Evolutionary conservation across 371 early-diverging fungal species (phyloP).

Genomic region (Basidiobolus heterosporus): DNA sequence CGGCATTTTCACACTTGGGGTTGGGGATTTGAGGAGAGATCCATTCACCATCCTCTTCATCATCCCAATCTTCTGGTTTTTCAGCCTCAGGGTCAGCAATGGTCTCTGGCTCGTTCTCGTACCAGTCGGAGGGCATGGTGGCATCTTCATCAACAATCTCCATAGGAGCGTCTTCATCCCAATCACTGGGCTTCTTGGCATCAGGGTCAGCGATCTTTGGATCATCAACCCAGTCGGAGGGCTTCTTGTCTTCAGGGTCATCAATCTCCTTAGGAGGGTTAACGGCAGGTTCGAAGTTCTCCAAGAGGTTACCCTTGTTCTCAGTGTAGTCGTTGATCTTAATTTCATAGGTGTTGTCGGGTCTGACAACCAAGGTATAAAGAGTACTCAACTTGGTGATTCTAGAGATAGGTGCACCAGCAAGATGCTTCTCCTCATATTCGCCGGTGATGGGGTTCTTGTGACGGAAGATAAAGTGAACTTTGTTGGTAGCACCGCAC

Average conservation of each 20-base stretch:
- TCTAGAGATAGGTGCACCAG: slow-evolving; percentile 41
- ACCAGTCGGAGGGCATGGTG: slow-evolving; percentile 84
- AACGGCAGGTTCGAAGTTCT: slow-evolving; percentile 56
- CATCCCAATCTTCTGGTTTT: slow-evolving; percentile 92
- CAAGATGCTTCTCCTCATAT: slow-evolving; percentile 36
- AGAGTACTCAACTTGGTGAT: slow-evolving; percentile 52
- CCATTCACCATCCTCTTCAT: slow-evolving; percentile 81
- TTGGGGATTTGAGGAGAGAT: slow-evolving; percentile 55
- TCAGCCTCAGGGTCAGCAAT: slow-evolving; percentile 73
- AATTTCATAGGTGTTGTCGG: slow-evolving; percentile 80
- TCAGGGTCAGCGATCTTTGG: slow-evolving; percentile 73
- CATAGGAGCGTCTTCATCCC: slow-evolving; percentile 53
- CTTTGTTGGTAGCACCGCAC: slow-evolving; percentile 85
- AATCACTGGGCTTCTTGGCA: slow-evolving; percentile 78
- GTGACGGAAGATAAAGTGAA: slow-evolving; percentile 93
- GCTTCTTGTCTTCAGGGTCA: slow-evolving; percentile 82
- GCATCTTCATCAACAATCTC: slow-evolving; percentile 63
- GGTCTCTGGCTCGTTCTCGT: slow-evolving; percentile 52
- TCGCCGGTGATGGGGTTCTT: slow-evolving; percentile 72
- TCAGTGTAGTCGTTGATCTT: slow-evolving; percentile 57
- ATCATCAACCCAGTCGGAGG: slow-evolving; percentile 88
- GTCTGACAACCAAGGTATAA: slow-evolving; percentile 79
- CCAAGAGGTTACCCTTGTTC: slow-evolving; percentile 59
- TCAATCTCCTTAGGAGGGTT: slow-evolving; percentile 85
- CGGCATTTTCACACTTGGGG: slow-evolving; percentile 52